These are phyloP conservation scores for Ligustrum vulgare DNA, from an alignment of 257 asterid species.

Conservation along the genomic window DNA sequence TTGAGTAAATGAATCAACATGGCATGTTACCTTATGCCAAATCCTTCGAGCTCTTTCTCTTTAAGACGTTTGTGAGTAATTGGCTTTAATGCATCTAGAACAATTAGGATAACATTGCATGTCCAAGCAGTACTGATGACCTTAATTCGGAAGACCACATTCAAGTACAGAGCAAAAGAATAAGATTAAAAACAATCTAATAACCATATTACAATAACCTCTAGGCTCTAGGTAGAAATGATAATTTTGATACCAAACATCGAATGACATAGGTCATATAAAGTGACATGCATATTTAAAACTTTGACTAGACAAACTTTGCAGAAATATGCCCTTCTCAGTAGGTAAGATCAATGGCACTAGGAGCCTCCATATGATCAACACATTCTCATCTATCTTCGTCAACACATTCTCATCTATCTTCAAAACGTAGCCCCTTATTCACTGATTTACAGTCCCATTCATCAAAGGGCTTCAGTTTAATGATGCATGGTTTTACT, in stretches of 20 bases:
- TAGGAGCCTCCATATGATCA: neutral
- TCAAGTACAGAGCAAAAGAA: constrained; percentile 15
- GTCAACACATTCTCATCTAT: neutral
- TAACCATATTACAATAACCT: constrained; percentile 5
- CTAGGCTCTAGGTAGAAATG: neutral
- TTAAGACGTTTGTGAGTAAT: constrained; percentile 94
- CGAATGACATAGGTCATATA: neutral
- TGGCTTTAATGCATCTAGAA: constrained; percentile 97
- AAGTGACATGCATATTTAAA: neutral
- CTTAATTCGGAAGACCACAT: constrained; percentile 39
- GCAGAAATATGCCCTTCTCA: too few species aligned
- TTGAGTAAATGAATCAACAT: neutral
- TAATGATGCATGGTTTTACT: neutral
- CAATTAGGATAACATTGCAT: constrained; percentile 90
- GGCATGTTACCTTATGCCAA: constrained; percentile 84
- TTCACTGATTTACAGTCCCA: neutral
- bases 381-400: neutral
- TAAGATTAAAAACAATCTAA: constrained; percentile 16
- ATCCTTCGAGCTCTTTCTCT: constrained; percentile 98
- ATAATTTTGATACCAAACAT: neutral
- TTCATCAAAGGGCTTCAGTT: neutral
- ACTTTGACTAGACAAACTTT: neutral
- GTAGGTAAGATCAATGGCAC: neutral
- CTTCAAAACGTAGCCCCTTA: neutral
- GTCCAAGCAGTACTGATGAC: constrained; percentile 99